Evolutionary conservation across 129 eudicot genomes (phyloP).

Genomic region (Flaveria linearis): DNA sequence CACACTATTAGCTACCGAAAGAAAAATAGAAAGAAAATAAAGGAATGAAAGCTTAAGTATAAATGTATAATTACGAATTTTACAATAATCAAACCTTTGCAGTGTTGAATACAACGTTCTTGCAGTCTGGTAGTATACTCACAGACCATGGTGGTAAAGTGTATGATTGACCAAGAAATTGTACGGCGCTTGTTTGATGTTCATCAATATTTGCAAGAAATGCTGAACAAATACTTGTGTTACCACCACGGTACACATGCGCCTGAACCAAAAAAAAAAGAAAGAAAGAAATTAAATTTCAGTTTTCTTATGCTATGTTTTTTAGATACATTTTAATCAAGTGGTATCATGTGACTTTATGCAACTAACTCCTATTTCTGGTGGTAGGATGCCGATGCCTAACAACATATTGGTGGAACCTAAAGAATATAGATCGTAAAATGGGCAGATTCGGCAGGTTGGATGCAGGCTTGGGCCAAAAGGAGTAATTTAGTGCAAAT

Average conservation of each 20-base stretch:
- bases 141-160: conserved; percentile 98
- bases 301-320: background rate
- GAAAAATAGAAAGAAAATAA: background rate
- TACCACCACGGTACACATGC: conserved; percentile 73
- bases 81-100: conserved; percentile 66
- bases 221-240: conserved; percentile 68
- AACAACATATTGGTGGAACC: background rate
- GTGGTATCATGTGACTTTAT: background rate
- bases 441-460: background rate
- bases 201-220: conserved; percentile 97
- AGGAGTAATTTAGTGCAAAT: background rate
- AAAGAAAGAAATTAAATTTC: background rate
- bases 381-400: background rate
- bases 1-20: background rate
- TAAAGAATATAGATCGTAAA: background rate
- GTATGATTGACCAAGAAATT: conserved; percentile 63
- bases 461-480: background rate
- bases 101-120: conserved; percentile 66
- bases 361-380: background rate
- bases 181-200: conserved; percentile 52
- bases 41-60: conserved; percentile 4
- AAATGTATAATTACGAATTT: conserved; percentile 9
- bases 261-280: conserved; percentile 50
- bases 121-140: conserved; percentile 94
- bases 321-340: conserved; percentile 1